Evolutionary conservation across 2,329 filamentous ascomycete species (phyloP), one percentile per base, ranked within the genome.

Genomic region (Aspergillus sp.): DNA sequence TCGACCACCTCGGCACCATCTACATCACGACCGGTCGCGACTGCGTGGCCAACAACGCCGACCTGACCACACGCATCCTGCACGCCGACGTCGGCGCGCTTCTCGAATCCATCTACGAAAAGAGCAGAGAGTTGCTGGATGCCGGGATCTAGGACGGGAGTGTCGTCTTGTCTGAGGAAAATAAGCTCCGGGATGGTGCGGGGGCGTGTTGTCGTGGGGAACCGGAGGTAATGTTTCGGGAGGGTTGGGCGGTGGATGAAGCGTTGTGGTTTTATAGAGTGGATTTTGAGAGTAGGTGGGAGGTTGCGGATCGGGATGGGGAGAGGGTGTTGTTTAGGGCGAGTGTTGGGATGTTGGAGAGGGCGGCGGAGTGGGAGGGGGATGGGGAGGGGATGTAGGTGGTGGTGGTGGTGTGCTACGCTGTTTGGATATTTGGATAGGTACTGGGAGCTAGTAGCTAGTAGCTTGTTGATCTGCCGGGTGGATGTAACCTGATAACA

Each of bases 161-260:
- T 0, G 60, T 67, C 4, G 47, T 15, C 2, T 27, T 49, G 6
- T 60, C 61, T 4, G 21, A 23, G 39, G 41, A 1, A 42, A 39
- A 10, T n/a, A 10, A 11, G 36, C 41, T 8, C 17, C 32, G 11
- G 11, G 32, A 36, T 5, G n/a, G 19, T 1, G 59, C 57, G 8
- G 69, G 68, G 54, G 38, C 64, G 1, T 69, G 66, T 39, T 70
- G 68, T 32, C 41, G 42, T 5, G 67, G 67, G 1, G 61, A 68
- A 25, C 63, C 64, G 1, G 54, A 44, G n/a, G 66, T 66, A 1
- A 42, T 61, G 5, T 69, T 70, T 8, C 48, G 63, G 3, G 8
- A 15, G 10, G 54, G 59, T 5, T 66, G 67, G 19, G 30, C 55
- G 23, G 25, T 62, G 5, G 51, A 60, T 1, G 41, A 65, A 10